Conservation (phyloP, 1,284 basidiomycete species). For the Leccinum pallidistipes region DNA sequence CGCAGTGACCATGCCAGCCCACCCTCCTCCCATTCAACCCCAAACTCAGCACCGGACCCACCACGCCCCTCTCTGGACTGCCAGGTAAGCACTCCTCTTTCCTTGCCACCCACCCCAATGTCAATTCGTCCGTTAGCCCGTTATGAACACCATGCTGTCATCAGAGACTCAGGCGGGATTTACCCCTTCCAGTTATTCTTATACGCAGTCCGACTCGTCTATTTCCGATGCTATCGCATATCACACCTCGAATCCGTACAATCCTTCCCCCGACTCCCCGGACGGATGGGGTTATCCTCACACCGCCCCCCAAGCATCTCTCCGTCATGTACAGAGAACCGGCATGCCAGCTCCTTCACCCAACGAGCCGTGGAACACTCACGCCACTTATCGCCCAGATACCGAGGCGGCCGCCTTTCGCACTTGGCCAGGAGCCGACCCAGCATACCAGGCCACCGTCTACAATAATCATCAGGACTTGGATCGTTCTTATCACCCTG, state of each 20-base stretch:
- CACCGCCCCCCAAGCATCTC: constrained; percentile 41
- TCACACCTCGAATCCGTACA: constrained; percentile 25
- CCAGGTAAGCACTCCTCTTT: constrained; percentile 27
- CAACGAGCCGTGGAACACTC: constrained; percentile 28
- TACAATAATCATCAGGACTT: constrained; percentile 29
- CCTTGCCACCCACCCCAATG: not conserved
- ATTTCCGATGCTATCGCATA: constrained; percentile 38
- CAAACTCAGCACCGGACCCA: constrained; percentile 29
- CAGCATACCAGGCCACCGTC: constrained; percentile 33
- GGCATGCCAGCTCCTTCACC: constrained; percentile 26
- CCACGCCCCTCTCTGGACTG: constrained; percentile 30
- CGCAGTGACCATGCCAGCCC: constrained; percentile 42
- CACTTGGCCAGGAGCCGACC: constrained; percentile 39
- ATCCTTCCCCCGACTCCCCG: constrained; percentile 39
- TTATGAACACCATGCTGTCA: constrained; percentile 39
- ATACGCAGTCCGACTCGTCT: constrained; percentile 28
- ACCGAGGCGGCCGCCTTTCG: constrained; percentile 37
- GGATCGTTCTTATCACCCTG: constrained; percentile 30
- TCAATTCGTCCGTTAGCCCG: constrained; percentile 28
- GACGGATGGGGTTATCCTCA: constrained; percentile 57
- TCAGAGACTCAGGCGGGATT: constrained; percentile 41
- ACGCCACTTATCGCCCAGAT: constrained; percentile 32
- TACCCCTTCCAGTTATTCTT: constrained; percentile 44
- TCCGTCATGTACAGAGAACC: constrained; percentile 36
- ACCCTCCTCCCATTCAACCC: constrained; percentile 34